Evolutionary conservation across 2,329 filamentous ascomycete species (phyloP).

Genomic region (Cryoendolithus antarcticus): DNA sequence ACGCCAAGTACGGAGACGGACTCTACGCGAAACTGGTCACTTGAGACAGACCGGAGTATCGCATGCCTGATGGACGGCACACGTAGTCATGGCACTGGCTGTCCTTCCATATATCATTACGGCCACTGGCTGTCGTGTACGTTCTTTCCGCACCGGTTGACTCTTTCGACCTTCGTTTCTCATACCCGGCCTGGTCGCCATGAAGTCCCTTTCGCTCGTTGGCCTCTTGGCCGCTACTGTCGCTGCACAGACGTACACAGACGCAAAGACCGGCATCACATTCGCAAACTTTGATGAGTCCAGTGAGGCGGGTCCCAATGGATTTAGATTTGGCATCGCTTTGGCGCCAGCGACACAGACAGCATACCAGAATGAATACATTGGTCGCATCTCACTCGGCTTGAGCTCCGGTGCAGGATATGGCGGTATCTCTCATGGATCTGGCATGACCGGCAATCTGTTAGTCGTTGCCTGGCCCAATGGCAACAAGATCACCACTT

Average conservation of each 20-base stretch:
- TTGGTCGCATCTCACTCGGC: constrained; percentile 42
- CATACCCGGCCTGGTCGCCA: too few species aligned
- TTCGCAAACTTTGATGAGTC: constrained; percentile 40
- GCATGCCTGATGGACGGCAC: too few species aligned
- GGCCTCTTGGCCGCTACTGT: constrained; percentile 3
- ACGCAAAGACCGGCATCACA: constrained; percentile 36
- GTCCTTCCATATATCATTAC: too few species aligned
- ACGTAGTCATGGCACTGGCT: too few species aligned
- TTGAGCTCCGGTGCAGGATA: constrained; percentile 38
- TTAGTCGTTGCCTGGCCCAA: constrained; percentile 48
- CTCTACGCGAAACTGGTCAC: too few species aligned
- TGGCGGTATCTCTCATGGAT: constrained; percentile 46
- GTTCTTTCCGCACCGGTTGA: too few species aligned
- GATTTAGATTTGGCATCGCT: constrained; percentile 43
- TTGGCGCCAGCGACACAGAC: constrained; percentile 35
- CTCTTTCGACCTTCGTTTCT: too few species aligned
- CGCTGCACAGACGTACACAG: constrained; percentile 12
- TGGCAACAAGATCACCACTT: constrained; percentile 41
- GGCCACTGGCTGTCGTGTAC: too few species aligned
- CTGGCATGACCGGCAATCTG: constrained; percentile 46
- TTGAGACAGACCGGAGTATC: too few species aligned
- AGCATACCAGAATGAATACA: constrained; percentile 39
- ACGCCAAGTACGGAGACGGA: too few species aligned
- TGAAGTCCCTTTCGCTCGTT: constrained; percentile 1
- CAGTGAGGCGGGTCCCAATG: constrained; percentile 29